A percentile compares a stretch with the other conserved stretches of the same genome.
Evolutionary conservation across 2,329 filamentous ascomycete genomes (phyloP).

Genomic region (Alternaria sp.): DNA sequence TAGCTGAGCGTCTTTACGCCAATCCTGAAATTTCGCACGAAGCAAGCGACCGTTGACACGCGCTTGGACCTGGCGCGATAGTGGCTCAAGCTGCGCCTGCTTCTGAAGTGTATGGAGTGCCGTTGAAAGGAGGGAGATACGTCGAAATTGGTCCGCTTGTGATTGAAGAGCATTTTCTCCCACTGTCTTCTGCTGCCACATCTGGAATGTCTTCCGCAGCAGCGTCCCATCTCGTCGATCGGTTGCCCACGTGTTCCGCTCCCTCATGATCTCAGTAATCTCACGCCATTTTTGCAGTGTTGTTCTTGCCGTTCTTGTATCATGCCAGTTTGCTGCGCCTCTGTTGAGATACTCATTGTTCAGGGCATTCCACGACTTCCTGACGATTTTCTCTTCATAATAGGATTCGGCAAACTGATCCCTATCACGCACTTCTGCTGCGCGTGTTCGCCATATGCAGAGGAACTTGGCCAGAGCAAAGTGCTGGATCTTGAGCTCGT

Average conservation of each 20-base stretch:
- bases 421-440: slow-evolving; percentile 48
- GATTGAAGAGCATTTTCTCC: slow-evolving; percentile 41
- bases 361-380: slow-evolving; percentile 47
- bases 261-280: slow-evolving; percentile 33
- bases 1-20: slow-evolving; percentile 56
- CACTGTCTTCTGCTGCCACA: slow-evolving; percentile 32
- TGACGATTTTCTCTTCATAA: slow-evolving; percentile 47
- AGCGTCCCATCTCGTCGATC: slow-evolving; percentile 34
- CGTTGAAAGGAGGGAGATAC: slow-evolving; percentile 29
- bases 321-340: slow-evolving; percentile 46
- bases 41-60: slow-evolving; percentile 58
- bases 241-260: slow-evolving; percentile 36
- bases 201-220: slow-evolving; percentile 35
- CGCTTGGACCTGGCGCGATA: slow-evolving; percentile 54
- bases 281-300: slow-evolving; percentile 42
- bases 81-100: slow-evolving; percentile 54
- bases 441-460: slow-evolving; percentile 60
- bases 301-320: slow-evolving; percentile 35
- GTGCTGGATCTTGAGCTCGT: slow-evolving; percentile 63
- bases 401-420: slow-evolving; percentile 42
- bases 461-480: slow-evolving; percentile 66
- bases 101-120: slow-evolving; percentile 43
- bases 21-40: slow-evolving; percentile 58
- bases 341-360: slow-evolving; percentile 50
- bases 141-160: slow-evolving; percentile 49